Base-by-base conservation (phyloP, 164 flowering plant genomes). In the Santalum album region DNA sequence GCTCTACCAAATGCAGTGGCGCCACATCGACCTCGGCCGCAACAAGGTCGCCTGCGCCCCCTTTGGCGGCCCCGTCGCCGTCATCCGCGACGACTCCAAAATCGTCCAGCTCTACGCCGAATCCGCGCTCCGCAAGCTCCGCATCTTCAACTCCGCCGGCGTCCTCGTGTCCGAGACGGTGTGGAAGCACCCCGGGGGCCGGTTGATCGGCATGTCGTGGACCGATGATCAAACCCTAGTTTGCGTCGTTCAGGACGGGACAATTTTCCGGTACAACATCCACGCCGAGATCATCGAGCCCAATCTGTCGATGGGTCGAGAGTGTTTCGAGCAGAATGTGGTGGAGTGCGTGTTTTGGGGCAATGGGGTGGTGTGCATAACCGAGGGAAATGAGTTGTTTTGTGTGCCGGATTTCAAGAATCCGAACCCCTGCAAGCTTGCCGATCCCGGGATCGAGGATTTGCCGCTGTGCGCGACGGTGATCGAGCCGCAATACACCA, bases 321-420 rank as follows among this genome's bases (percentile, higher is more conserved):
- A 84, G 63, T 84, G 92, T 52, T 86, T 75, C 52, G 86, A 80
- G 66, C 77, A 82, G 55, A 92, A 73, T 58, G 92, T 92, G 44
- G 88, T 79, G 5, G 97, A 89, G 49, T 89, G 96, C 65, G 76
- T 89, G 56, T 92, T 89, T 58, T 92, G 96, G 97, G 90, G 83
- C 39, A 89, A 83, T 50, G 97, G 99, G 0, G 63, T 90, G 58
- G 95, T 85, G 2, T 87, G 96, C 54, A 39, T 89, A 12, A 92
- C 90, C 0, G 97, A 89, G 56, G 74, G 67, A 6, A 67, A 72
- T 54, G 69, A 67, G 69, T 2, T 89, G 20, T 83, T 85, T 51
- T 82, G 81, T 44, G 65, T 92, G 0, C 58, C 95, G 16, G 99
- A 92, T 74, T 80, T 89, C 51, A 75, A 69, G 66, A 76, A 68